Evolutionary conservation across 225 moss, liverwort and hornwort species (phyloP).

Genomic region (Pleurozium schreberi): DNA sequence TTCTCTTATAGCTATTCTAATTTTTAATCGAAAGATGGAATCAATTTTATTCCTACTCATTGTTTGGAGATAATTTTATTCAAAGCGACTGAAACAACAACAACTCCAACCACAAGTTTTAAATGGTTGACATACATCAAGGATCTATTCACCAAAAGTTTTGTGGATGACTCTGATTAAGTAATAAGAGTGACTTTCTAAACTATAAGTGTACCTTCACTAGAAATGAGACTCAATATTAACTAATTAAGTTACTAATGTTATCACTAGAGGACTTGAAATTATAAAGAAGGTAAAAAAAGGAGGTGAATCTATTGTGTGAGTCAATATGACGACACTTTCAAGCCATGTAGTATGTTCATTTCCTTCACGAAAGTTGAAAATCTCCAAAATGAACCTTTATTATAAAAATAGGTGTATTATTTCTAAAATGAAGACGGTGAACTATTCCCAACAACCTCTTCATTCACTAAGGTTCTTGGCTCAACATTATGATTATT

Average conservation of each 20-base stretch:
- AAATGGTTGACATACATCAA: not conserved
- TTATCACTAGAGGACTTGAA: not conserved
- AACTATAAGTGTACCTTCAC: not conserved
- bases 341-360: rapidly evolving
- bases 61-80: not conserved
- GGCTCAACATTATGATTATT: not conserved
- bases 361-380: not conserved
- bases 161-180: rapidly evolving
- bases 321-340: not conserved
- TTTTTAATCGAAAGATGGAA: not conserved
- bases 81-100: not conserved
- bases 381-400: not conserved
- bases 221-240: not conserved
- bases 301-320: not conserved
- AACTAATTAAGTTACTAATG: rapidly evolving
- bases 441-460: not conserved
- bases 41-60: not conserved
- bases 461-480: not conserved
- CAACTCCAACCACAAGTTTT: rapidly evolving
- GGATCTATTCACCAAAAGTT: not conserved
- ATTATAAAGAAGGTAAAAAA: not conserved
- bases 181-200: not conserved
- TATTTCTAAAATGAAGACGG: rapidly evolving
- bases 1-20: not conserved
- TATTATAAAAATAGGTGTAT: not conserved